phyloP scores from a whole-genome alignment of 352 stramenopile genomes.

The Elongisporangium prolatum region DNA sequence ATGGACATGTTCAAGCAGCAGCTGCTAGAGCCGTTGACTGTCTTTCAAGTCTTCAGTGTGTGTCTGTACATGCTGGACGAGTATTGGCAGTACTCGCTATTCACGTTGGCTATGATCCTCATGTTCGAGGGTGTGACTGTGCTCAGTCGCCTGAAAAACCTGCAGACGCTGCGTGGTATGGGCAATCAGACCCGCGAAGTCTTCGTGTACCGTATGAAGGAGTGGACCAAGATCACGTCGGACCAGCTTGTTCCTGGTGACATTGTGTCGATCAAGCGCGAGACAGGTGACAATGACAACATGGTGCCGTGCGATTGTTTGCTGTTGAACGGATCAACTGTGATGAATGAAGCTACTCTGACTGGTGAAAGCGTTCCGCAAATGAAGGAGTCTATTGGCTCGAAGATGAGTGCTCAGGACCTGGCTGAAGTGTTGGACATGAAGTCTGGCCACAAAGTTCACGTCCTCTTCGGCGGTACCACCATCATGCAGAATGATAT shows the following conservation, averaged over 20 bases:
- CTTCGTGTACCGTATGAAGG: conserved; percentile 87
- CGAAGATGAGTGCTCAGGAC: conserved; percentile 73
- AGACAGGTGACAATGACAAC: conserved; percentile 77
- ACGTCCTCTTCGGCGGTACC: conserved; percentile 93
- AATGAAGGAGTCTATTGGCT: conserved; percentile 93
- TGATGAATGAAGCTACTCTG: conserved; percentile 99
- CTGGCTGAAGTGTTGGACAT: conserved; percentile 74
- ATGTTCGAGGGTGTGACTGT: conserved; percentile 98
- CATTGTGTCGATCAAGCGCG: conserved; percentile 90
- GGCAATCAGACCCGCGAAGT: conserved; percentile 84
- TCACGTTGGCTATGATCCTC: conserved; percentile 97
- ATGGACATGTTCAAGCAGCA: conserved; percentile 96
- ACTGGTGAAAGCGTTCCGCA: conserved; percentile 98
- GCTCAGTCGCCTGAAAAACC: conserved; percentile 92
- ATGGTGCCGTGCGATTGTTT: conserved; percentile 95
- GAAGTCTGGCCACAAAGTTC: conserved; percentile 85
- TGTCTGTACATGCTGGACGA: conserved; percentile 99
- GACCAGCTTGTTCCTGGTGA: conserved; percentile 92
- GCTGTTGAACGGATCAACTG: conserved; percentile 91
- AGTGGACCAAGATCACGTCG: conserved; percentile 82
- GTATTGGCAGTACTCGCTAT: conserved; percentile 99
- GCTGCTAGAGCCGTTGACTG: conserved; percentile 96
- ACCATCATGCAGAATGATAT: conserved; percentile 85
- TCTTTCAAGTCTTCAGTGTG: conserved; percentile 99
- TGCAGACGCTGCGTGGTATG: conserved; percentile 95